Base-by-base conservation (phyloP, 257 asterid species). In the Buddleja alternifolia region DNA sequence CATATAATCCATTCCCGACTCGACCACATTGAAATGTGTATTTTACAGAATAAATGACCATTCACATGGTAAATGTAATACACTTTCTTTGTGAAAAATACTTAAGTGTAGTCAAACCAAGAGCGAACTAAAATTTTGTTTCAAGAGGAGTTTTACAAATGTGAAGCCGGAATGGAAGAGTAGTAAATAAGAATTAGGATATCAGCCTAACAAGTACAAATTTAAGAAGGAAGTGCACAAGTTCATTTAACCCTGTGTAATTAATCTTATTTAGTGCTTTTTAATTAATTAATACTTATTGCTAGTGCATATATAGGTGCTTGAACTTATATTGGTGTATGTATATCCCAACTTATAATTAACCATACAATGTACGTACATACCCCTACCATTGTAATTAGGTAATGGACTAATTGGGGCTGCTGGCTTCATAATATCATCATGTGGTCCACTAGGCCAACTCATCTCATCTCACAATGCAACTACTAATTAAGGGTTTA, bases 361-460 rank as follows among this genome's bases (percentile, higher is more conserved):
- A 53, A 24, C 20, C 1, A 1, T 25, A 24, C 41, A 55, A 55
- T 45, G 37, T 5, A 29, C 5, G 5, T 29, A 5, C 34, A n/a
- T 29, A 29, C 34, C 5, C 34, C 5, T 1, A 37, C 65, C n/a
- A 37, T 4, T 21, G n/a, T 32, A 14, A n/a, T n/a, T n/a, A 8
- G 25, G 47, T 17, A 5, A 48, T 36, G 37, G 45, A n/a, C 8
- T 41, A 23, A 51, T 54, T 19, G 40, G 63, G 16, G 60, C 51
- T 37, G 39, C 37, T 62, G 55, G 48, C 37, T 46, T 46, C 63
- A 20, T 53, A 55, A 63, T 48, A 29, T 29, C n/a, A 17, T n/a
- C 23, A 19, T 54, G 71, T 71, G 81, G 77, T 71, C 77, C 78
- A 77, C 10, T 66, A 1, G 6, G 29, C 77, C 73, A 63, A 58